These are phyloP conservation scores for Cicer chorassanicum DNA, from an alignment of 306 rosid genomes.

Conservation along the genomic window DNA sequence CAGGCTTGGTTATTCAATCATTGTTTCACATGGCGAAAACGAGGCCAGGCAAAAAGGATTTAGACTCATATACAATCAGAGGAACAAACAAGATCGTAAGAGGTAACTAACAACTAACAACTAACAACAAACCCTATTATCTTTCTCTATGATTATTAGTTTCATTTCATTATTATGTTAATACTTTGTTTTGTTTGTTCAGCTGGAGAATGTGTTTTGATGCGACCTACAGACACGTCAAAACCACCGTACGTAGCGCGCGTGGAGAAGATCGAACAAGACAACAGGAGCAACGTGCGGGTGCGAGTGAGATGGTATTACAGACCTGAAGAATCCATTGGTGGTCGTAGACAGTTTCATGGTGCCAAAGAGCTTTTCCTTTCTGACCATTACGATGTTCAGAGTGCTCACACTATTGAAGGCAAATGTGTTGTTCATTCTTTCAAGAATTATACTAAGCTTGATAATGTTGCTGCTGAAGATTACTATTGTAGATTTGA, in stretches of 20 bases:
- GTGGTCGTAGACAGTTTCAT: slow-evolving; percentile 84
- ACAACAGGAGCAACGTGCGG: slow-evolving; percentile 59
- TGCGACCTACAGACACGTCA: slow-evolving; percentile 77
- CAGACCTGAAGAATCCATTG: slow-evolving; percentile 87
- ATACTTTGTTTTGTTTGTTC: slow-evolving; percentile 20
- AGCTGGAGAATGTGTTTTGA: slow-evolving; percentile 82
- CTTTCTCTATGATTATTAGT: neutral
- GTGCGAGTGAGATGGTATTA: slow-evolving; percentile 87
- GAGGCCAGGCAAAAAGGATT: slow-evolving; percentile 69
- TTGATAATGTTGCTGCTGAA: slow-evolving; percentile 84
- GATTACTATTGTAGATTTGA: slow-evolving; percentile 86
- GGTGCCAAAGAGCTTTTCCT: slow-evolving; percentile 81
- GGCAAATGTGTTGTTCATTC: slow-evolving; percentile 80
- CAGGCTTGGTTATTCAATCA: too few species aligned
- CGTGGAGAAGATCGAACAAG: slow-evolving; percentile 75
- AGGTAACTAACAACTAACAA: slow-evolving; percentile 52
- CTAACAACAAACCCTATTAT: neutral
- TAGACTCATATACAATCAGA: slow-evolving; percentile 76
- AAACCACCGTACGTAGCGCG: slow-evolving; percentile 83
- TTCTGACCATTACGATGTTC: slow-evolving; percentile 77
- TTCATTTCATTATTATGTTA: too few species aligned
- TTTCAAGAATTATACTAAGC: slow-evolving; percentile 84
- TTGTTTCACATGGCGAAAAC: slow-evolving; percentile 72
- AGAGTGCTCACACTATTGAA: slow-evolving; percentile 87
- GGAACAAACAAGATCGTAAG: slow-evolving; percentile 87